Conservation (phyloP, 257 asterid species). For the Plectranthus barbatus region DNA sequence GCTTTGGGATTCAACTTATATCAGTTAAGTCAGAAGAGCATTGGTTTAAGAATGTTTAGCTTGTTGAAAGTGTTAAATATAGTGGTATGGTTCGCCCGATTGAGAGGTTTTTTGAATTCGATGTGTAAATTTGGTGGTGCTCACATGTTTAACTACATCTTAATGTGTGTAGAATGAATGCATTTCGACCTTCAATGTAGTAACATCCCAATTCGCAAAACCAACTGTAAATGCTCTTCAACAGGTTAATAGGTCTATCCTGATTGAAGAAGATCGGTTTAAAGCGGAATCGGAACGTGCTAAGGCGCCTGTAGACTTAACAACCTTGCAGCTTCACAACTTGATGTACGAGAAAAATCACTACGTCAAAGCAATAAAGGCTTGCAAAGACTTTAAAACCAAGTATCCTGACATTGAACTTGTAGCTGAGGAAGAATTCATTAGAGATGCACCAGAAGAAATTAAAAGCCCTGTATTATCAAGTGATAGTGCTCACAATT, state of each 20-base stretch:
- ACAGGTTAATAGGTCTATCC: conserved; percentile 92
- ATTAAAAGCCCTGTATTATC: conserved; percentile 64
- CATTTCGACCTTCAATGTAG: neutral
- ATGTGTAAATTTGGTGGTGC: neutral
- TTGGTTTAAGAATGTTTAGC: neutral
- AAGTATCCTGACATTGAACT: conserved; percentile 84
- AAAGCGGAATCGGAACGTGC: conserved; percentile 89
- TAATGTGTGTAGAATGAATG: neutral
- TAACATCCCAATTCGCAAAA: neutral
- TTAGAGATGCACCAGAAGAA: conserved; percentile 70
- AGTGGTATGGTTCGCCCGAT: neutral
- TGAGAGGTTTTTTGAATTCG: neutral
- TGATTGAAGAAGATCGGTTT: conserved; percentile 88
- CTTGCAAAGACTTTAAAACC: conserved; percentile 91
- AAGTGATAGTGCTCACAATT: conserved; percentile 57
- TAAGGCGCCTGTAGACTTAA: conserved; percentile 78
- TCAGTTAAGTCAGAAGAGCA: neutral
- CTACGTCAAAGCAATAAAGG: conserved; percentile 89
- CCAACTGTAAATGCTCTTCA: conserved; percentile 2
- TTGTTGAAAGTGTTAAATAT: neutral
- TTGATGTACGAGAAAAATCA: conserved; percentile 95
- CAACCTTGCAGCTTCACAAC: conserved; percentile 92
- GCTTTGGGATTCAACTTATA: neutral
- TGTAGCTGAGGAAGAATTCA: conserved; percentile 84
- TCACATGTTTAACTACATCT: neutral